Evolutionary conservation across 176 grass and related monocot genomes (phyloP).

Genomic region (Aechmea fasciata): DNA sequence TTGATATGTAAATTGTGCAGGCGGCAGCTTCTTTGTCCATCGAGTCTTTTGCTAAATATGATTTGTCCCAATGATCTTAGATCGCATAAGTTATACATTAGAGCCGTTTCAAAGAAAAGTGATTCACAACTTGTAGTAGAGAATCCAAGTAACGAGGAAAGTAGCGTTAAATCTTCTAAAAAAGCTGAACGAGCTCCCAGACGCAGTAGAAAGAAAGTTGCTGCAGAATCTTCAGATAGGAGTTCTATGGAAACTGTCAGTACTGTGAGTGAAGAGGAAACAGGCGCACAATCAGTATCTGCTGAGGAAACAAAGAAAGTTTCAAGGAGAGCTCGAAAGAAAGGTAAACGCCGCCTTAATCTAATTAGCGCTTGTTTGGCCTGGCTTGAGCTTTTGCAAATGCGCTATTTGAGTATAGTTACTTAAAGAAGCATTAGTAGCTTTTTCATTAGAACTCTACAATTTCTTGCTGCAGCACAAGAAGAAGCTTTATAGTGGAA

Average conservation of each 20-base stretch:
- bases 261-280: conserved; percentile 15
- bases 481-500: neutral
- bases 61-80: conserved; percentile 3
- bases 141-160: conserved; percentile 22
- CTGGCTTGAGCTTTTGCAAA: neutral
- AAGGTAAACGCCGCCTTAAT: conserved; percentile 36
- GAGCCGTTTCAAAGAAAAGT: conserved; percentile 39
- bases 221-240: conserved; percentile 9
- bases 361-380: conserved; percentile 1
- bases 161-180: conserved; percentile 19
- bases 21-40: conserved; percentile 18
- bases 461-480: neutral
- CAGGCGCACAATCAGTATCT: conserved; percentile 16
- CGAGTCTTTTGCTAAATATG: conserved; percentile 16
- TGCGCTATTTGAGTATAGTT: neutral
- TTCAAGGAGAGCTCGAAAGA: conserved; percentile 35
- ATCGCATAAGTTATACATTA: conserved; percentile 14
- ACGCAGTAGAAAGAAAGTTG: conserved; percentile 41
- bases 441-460: no score
- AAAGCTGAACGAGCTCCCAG: conserved; percentile 21
- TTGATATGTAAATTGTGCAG: conserved; percentile 12
- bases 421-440: no score
- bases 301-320: conserved; percentile 35
- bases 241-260: neutral
- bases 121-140: conserved; percentile 23